Percentiles rank a stretch among this genome's conserved stretches.
Conservation (phyloP, 2,329 filamentous ascomycete genomes). For the Cytospora chrysosperma region DNA sequence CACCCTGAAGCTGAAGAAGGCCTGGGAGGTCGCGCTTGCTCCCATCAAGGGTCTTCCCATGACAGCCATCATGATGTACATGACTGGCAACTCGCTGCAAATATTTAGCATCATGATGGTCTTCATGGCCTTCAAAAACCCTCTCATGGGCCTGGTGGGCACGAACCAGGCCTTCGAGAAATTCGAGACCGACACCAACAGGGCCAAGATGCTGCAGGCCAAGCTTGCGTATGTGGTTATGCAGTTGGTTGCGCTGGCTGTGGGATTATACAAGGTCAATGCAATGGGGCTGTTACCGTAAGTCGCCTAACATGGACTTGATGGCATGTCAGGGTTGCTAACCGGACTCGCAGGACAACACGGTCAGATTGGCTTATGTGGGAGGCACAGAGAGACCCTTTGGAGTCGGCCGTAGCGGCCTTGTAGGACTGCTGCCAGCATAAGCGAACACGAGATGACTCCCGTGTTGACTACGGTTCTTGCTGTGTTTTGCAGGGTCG, state of each 20-base stretch:
- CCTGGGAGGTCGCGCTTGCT: conserved; percentile 93
- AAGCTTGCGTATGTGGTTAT: conserved; percentile 87
- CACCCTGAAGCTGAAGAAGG: conserved; percentile 95
- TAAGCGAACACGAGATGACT: not conserved
- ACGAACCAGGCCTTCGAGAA: conserved; percentile 88
- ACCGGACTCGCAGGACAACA: conserved; percentile 66
- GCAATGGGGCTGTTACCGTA: conserved; percentile 92
- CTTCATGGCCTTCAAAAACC: conserved; percentile 97
- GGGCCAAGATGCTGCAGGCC: conserved; percentile 70
- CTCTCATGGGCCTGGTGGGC: conserved; percentile 76
- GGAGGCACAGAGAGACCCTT: conserved; percentile 72
- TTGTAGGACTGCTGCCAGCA: conserved; percentile 40
- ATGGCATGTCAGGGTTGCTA: not conserved
- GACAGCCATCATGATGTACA: conserved; percentile 99
- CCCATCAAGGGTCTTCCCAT: conserved; percentile 94
- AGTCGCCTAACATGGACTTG: conserved; percentile 38
- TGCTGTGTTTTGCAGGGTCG: not conserved
- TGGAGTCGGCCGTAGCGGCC: conserved; percentile 65
- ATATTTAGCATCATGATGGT: conserved; percentile 99
- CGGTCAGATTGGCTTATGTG: conserved; percentile 97
- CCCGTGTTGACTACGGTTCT: not conserved
- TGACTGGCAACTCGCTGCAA: conserved; percentile 97
- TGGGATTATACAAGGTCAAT: conserved; percentile 97
- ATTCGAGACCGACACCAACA: conserved; percentile 81
- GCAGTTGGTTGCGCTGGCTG: conserved; percentile 77